Evolutionary conservation across 805 yeast genomes (phyloP).

Genomic region (Diddensiella caesifluorescens): DNA sequence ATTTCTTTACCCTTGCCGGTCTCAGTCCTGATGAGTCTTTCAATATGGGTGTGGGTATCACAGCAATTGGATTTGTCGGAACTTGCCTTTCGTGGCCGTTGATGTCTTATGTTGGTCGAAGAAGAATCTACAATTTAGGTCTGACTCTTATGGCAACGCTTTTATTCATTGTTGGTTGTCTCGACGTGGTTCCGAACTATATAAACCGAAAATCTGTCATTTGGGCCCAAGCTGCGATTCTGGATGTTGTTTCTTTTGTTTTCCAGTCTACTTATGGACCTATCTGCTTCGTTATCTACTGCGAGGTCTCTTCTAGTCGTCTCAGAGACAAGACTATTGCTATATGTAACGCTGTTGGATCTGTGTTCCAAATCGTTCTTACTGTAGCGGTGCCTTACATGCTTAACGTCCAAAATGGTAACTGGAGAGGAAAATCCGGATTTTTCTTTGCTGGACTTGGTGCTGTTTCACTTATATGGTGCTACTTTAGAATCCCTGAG

Average conservation of each 20-base stretch:
- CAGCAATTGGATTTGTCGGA: constrained; percentile 43
- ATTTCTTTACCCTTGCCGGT: constrained; percentile 44
- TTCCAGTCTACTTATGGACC: constrained; percentile 44
- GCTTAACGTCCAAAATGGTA: constrained; percentile 42
- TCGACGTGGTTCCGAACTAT: constrained; percentile 13
- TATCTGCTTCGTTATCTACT: constrained; percentile 35
- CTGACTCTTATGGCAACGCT: constrained; percentile 33
- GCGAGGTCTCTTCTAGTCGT: constrained; percentile 39
- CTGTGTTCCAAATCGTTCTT: constrained; percentile 17
- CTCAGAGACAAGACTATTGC: constrained; percentile 34
- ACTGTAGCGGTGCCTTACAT: constrained; percentile 36
- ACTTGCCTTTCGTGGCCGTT: constrained; percentile 25
- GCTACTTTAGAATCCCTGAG: constrained; percentile 51
- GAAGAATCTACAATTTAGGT: constrained; percentile 30
- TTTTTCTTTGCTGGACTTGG: constrained; percentile 40
- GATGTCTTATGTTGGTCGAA: constrained; percentile 22
- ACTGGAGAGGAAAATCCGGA: constrained; percentile 44
- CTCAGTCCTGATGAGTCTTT: constrained; percentile 32
- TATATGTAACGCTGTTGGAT: constrained; percentile 33
- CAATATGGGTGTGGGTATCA: constrained; percentile 38
- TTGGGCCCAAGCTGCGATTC: constrained; percentile 39
- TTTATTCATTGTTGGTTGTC: constrained; percentile 40
- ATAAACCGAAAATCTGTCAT: constrained; percentile 16
- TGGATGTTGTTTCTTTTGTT: constrained; percentile 41
- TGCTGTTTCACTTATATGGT: constrained; percentile 35